Base-by-base conservation (phyloP, 1,284 basidiomycete genomes). In the Sanguinoderma infundibulare region DNA sequence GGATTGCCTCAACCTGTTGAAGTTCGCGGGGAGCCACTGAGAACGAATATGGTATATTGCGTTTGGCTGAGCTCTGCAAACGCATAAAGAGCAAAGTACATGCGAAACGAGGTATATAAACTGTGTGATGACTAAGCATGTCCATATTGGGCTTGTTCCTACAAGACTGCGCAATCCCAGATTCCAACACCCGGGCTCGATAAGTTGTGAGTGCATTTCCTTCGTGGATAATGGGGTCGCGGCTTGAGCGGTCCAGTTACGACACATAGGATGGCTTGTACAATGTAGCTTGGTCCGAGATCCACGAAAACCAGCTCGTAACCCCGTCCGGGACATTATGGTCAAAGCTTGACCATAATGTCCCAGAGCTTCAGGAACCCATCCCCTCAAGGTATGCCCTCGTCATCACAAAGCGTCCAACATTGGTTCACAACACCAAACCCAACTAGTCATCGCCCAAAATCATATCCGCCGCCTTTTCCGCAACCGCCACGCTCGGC, bases 201-300 rank as follows among this genome's bases (percentile, higher is more conserved):
- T 65, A 92, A 91, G 77, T 79, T 81, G 90, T 92, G 76, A 69
- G 75, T 69, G 0, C 12, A 10, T 6, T 9, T 2, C 49, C 59
- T 54, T 57, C 26, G 46, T 57, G 44, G 42, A 26, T 61, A 28
- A 24, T 5, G n/a, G 63, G 70, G 66, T 53, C 69, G 74, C 28
- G 70, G 73, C 63, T 57, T 65, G 58, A 67, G 17, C 46, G 32
- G 15, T 35, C 58, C 71, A 97, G 94, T 65, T 98, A 92, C 71
- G 95, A 98, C 74, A 94, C 96, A 0, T 95, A 98, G 75, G 96
- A 98, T 73, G 95, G 92, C 0, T 79, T 98, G 2, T 98, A 94
- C 74, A 96, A 97, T 70, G 77, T 95, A 35, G 94, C 95, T 0
- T 98, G 95, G 92, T 94, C 91, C 49, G 95, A 98, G 76, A 74